Percentiles rank a stretch among this genome's conserved stretches.
Conservation (phyloP, 257 asterid genomes). For the Solanum piurae region DNA sequence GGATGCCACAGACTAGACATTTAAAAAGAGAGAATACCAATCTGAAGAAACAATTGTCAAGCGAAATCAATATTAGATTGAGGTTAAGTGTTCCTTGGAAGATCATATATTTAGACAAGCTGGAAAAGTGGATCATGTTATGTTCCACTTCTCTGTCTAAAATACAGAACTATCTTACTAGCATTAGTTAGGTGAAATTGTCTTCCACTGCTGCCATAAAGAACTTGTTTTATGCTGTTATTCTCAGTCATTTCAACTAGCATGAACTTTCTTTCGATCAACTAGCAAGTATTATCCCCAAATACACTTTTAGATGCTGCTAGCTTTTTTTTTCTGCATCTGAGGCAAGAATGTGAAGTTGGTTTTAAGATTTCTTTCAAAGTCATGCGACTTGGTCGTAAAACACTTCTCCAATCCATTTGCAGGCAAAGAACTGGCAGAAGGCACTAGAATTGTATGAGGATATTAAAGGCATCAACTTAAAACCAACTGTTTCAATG, state of each 20-base stretch:
- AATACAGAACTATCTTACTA: not conserved
- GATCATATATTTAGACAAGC: not conserved
- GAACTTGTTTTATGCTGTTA: not conserved
- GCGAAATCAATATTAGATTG: not conserved
- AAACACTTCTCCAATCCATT: constrained; percentile 6
- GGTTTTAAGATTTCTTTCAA: not conserved
- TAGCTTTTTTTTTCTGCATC: not conserved
- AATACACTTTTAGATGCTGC: not conserved
- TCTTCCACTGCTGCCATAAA: not conserved
- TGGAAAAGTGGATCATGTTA: not conserved
- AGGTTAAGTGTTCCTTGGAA: not conserved
- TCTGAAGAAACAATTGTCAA: not conserved
- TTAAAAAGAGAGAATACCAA: not conserved
- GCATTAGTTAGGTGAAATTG: not conserved
- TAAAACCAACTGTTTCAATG: constrained; percentile 76
- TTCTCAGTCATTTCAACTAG: not conserved
- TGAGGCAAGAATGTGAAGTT: not conserved
- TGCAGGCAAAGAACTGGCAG: constrained; percentile 79
- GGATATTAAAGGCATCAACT: constrained; percentile 46
- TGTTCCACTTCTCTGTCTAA: not conserved
- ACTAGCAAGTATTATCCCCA: not conserved
- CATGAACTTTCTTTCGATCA: not conserved
- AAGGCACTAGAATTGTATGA: constrained; percentile 79
- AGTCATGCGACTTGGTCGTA: not conserved
- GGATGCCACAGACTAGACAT: not conserved